These are phyloP conservation scores for Panaeolus papilionaceus DNA, from an alignment of 768 basidiomycete species.

Conservation along the genomic window DNA sequence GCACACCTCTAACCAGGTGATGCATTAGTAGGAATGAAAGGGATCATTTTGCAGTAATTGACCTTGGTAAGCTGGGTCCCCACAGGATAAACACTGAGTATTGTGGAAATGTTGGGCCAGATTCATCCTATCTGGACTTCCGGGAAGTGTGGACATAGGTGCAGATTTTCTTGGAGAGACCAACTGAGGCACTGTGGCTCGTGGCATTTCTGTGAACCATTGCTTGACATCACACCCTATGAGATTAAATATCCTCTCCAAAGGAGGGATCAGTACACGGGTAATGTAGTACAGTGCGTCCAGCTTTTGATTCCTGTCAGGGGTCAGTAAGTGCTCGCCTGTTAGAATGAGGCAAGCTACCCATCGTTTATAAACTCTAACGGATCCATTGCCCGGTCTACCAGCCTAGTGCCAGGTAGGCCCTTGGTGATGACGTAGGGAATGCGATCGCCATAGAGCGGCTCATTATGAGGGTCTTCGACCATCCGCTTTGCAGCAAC, in stretches of 20 bases:
- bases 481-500: constrained; percentile 81
- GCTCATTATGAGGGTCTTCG: constrained; percentile 80
- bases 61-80: constrained; percentile 60
- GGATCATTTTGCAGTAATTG: constrained; percentile 19
- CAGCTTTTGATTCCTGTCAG: constrained; percentile 61
- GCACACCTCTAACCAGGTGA: constrained; percentile 60
- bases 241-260: constrained; percentile 91
- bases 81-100: constrained; percentile 75
- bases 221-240: constrained; percentile 84
- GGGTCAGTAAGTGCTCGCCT: no score
- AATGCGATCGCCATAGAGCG: constrained; percentile 92
- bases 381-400: constrained; percentile 79
- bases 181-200: constrained; percentile 42
- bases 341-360: constrained; percentile 38
- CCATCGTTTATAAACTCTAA: constrained; percentile 68
- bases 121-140: constrained; percentile 47
- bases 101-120: constrained; percentile 82
- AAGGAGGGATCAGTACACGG: constrained; percentile 84
- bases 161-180: constrained; percentile 38
- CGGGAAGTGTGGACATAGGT: constrained; percentile 22
- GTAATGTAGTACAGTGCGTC: constrained; percentile 92
- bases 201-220: constrained; percentile 93
- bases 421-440: constrained; percentile 87
- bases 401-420: constrained; percentile 65
- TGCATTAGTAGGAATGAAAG: not conserved